phyloP scores from a whole-genome alignment of 2,329 filamentous ascomycete genomes.

The Leptosphaerulina australis region DNA sequence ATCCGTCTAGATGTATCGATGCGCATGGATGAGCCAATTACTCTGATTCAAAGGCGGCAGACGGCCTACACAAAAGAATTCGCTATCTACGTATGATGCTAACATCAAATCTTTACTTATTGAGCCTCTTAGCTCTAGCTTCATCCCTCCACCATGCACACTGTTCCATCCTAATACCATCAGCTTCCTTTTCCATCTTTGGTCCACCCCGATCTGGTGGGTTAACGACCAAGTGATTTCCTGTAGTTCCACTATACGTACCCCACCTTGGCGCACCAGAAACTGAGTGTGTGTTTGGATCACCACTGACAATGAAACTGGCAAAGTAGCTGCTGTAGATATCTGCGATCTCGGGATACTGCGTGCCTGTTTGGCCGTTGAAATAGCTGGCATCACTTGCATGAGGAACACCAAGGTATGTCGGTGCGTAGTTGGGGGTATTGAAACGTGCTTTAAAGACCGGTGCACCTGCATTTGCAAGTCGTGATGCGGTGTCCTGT shows the following conservation, averaged over 20 bases:
- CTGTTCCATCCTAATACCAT: slow-evolving; percentile 36
- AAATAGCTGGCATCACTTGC: slow-evolving; percentile 41
- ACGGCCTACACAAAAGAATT: no score
- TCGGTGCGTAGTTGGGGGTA: slow-evolving; percentile 37
- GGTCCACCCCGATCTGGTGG: slow-evolving; percentile 31
- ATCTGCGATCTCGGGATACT: slow-evolving; percentile 39
- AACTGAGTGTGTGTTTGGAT: slow-evolving; percentile 41
- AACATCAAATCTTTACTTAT: no score
- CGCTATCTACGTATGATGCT: no score
- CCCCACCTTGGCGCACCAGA: slow-evolving; percentile 38
- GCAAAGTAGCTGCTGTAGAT: slow-evolving; percentile 46
- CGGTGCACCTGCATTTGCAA: slow-evolving; percentile 29
- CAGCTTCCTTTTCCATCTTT: slow-evolving; percentile 33
- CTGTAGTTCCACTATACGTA: slow-evolving; percentile 27
- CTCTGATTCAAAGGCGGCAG: no score
- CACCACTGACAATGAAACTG: slow-evolving; percentile 44
- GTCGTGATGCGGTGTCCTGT: slow-evolving; percentile 38
- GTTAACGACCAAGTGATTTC: slow-evolving; percentile 32
- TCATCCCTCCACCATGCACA: slow-evolving; percentile 45
- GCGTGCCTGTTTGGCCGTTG: slow-evolving; percentile 34
- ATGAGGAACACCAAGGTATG: slow-evolving; percentile 43
- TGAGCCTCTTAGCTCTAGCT: slow-evolving; percentile 36
- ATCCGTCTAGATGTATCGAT: no score
- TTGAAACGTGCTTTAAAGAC: slow-evolving; percentile 48
- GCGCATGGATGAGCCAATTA: no score